Percentiles rank a stretch among this genome's conserved stretches.
Evolutionary conservation across 345 rosid genomes (phyloP).

Genomic region (Limnanthes douglasii): DNA sequence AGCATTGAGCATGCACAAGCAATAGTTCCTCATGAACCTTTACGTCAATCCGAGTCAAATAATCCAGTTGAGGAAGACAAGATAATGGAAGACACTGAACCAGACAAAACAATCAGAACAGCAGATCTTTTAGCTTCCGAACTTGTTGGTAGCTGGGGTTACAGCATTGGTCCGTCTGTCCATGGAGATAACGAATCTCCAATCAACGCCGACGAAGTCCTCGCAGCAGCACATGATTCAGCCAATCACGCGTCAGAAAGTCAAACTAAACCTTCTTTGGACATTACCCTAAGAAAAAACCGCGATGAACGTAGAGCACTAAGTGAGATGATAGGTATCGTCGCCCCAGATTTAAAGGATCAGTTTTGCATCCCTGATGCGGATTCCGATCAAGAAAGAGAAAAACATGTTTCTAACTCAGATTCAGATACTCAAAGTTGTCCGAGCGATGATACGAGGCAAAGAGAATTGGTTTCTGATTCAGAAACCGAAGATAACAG

Average conservation of each 20-base stretch:
- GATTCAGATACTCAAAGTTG: constrained; percentile 47
- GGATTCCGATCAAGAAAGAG: constrained; percentile 15
- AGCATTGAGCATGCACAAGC: too few species aligned
- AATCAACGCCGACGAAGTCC: constrained; percentile 24
- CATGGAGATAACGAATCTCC: constrained; percentile 64
- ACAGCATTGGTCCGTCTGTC: constrained; percentile 71
- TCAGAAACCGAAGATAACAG: constrained; percentile 29
- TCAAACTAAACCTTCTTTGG: constrained; percentile 38
- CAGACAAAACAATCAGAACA: constrained; percentile 46
- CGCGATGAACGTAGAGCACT: constrained; percentile 25
- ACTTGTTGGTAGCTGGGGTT: constrained; percentile 81
- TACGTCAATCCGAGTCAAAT: constrained; percentile 12
- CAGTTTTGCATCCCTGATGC: constrained; percentile 20
- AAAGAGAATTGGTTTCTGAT: constrained; percentile 18
- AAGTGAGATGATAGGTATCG: constrained; percentile 51
- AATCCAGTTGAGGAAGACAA: constrained; percentile 22
- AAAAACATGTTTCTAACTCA: constrained; percentile 20
- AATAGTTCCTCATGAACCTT: constrained; percentile 9
- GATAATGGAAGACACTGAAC: constrained; percentile 41
- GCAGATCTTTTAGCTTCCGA: constrained; percentile 82
- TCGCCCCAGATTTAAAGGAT: constrained; percentile 45
- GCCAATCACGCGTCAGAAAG: constrained; percentile 33
- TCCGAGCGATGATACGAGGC: constrained; percentile 15
- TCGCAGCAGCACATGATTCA: constrained; percentile 23
- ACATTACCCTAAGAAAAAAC: constrained; percentile 13